Evolutionary conservation across 2,329 filamentous ascomycete genomes (phyloP), one percentile per base, ranked within the genome.

Genomic region (Metarhizium anisopliae): DNA sequence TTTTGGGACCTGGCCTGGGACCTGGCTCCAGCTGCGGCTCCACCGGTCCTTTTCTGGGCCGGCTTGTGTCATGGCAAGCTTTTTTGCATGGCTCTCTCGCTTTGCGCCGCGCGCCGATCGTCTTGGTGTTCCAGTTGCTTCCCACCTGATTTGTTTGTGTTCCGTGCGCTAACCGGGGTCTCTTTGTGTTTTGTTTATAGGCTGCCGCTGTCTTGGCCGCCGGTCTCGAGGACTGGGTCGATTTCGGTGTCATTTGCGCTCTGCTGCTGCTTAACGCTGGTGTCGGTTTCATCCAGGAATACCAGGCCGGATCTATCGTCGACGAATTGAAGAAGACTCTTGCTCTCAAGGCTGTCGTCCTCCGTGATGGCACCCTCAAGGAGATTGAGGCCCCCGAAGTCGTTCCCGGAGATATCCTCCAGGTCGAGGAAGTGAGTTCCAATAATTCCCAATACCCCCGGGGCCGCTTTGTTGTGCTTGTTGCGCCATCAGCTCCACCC

Each of bases 311-410:
- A 69, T 92, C 87, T 55, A 94, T 95, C 61, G 90, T 95, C 74
- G 89, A 93, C 51, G 89, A 94, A 70, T 75, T 95, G 67, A 95
- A 95, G 79, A 92, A 94, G 77, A 93, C 88, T 55, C 82, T 95
- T 43, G 90, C 90, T 56, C 82, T 95, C 52, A 94, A 92, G 80
- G 90, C 90, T 68, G 85, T 89, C 49, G 90, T 95, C 63, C 82
- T 94, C 69, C 89, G 91, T 78, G 87, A 93, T 69, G 88, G 72
- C 49, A 78, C 80, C 56, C 80, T 91, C 59, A 81, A 84, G 72
- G 90, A 95, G 72, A 78, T 95, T 59, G 87, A 92, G 74, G 87
- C 89, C 59, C 83, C 87, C 54, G 86, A 92, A 65, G 87, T 95
- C 60, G 90, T 95, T 60, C 89, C 90, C 62, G 90, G 90, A 72